A percentile compares a stretch with the other conserved stretches of the same genome.
phyloP scores from a whole-genome alignment of 805 yeast genomes.

The Ogataea glucozyma region DNA sequence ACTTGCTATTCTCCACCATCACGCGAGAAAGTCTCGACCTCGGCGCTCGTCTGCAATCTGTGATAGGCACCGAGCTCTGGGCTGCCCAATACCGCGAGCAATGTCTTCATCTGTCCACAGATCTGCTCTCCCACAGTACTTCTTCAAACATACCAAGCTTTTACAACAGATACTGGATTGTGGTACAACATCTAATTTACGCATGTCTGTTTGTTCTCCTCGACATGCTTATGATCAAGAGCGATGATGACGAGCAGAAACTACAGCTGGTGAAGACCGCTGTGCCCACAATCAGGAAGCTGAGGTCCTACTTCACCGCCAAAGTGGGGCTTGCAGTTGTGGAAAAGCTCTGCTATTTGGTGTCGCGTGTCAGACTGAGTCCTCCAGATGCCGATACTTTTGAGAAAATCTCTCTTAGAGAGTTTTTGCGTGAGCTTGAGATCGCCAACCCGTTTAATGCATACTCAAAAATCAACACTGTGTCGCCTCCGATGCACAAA shows the following conservation, averaged over 20 bases:
- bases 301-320: conserved; percentile 26
- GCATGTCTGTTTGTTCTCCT: conserved; percentile 28
- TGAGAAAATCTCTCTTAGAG: conserved; percentile 23
- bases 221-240: conserved; percentile 29
- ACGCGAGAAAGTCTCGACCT: conserved; percentile 27
- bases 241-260: conserved; percentile 23
- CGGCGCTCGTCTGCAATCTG: conserved; percentile 24
- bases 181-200: conserved; percentile 29
- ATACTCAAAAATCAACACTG: neutral
- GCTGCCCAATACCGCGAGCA: conserved; percentile 19
- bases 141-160: conserved; percentile 18
- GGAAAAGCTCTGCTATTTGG: conserved; percentile 27
- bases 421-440: conserved; percentile 21
- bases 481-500: conserved; percentile 12
- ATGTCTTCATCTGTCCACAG: conserved; percentile 22
- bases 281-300: conserved; percentile 20
- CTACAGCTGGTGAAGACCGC: conserved; percentile 20
- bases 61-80: conserved; percentile 26
- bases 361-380: conserved; percentile 20
- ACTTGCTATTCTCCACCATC: conserved; percentile 26
- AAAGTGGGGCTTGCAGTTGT: conserved; percentile 30
- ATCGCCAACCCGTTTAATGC: conserved; percentile 18
- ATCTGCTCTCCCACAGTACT: conserved; percentile 24
- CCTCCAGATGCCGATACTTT: conserved; percentile 13
- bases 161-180: conserved; percentile 30